These are phyloP conservation scores for Sporodiniella umbellata DNA, from an alignment of 371 early-diverging fungal genomes.

Conservation along the genomic window DNA sequence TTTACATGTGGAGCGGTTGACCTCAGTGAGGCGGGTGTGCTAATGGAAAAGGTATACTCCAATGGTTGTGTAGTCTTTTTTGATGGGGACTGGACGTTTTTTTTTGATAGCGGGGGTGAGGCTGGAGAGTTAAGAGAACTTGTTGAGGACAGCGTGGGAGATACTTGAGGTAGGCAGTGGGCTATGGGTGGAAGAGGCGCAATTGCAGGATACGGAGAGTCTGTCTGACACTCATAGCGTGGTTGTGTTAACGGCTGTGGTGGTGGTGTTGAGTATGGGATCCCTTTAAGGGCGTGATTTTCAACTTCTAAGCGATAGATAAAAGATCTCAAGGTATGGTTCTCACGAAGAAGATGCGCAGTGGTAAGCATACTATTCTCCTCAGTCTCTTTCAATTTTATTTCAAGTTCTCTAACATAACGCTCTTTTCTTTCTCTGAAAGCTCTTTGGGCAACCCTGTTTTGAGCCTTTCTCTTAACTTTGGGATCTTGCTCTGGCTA, in stretches of 20 bases:
- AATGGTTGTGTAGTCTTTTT: constrained; percentile 15
- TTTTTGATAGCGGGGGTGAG: background rate
- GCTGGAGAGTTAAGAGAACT: constrained; percentile 1
- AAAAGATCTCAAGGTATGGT: constrained; percentile 32
- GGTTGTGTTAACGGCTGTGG: background rate
- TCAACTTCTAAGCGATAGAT: constrained; percentile 39
- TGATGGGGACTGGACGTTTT: background rate
- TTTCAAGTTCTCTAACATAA: constrained; percentile 65
- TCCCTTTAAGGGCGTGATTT: constrained; percentile 35
- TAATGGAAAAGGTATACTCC: constrained; percentile 40
- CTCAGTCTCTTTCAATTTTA: constrained; percentile 56
- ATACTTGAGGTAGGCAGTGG: background rate
- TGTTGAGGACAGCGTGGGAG: too few relatives aligned
- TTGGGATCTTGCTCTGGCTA: constrained; percentile 44
- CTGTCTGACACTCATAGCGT: background rate
- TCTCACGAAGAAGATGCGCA: constrained; percentile 35
- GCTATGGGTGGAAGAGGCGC: constrained; percentile 11
- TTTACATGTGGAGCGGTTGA: constrained; percentile 7
- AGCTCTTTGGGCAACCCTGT: constrained; percentile 74
- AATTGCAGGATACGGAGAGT: constrained; percentile 7
- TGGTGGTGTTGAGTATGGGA: constrained; percentile 14
- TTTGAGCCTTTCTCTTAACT: constrained; percentile 72
- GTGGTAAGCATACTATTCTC: constrained; percentile 38
- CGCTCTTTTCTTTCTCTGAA: constrained; percentile 74
- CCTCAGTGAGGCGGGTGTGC: constrained; percentile 33